phyloP scores from a whole-genome alignment of 495 filamentous ascomycete species.

The Hypoxylon trugodes region DNA sequence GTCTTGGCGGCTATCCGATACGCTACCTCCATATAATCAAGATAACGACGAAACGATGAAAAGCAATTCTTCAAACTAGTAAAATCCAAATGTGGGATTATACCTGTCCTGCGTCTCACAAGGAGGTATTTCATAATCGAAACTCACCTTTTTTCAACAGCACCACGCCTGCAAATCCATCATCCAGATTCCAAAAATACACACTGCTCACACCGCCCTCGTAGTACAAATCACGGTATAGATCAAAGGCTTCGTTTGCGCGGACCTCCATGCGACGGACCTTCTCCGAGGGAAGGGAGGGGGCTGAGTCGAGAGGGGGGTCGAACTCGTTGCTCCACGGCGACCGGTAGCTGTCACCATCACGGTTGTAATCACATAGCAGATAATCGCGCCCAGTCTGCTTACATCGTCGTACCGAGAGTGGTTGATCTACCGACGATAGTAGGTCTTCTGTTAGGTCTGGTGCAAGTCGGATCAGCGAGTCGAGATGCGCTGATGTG shows the following conservation, averaged over 20 bases:
- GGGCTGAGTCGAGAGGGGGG: conserved; percentile 68
- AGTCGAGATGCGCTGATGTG: conserved; percentile 82
- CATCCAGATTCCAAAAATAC: conserved; percentile 98
- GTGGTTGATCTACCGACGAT: conserved; percentile 94
- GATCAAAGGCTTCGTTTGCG: conserved; percentile 95
- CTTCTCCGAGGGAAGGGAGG: conserved; percentile 75
- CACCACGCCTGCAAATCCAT: conserved; percentile 96
- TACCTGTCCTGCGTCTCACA: too few species aligned
- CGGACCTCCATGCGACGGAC: conserved; percentile 92
- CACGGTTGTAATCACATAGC: conserved; percentile 99
- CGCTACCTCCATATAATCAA: neutral
- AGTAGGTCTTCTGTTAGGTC: conserved; percentile 97
- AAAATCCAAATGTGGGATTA: neutral
- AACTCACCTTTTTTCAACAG: conserved; percentile 88
- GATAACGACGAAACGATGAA: neutral
- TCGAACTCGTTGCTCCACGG: conserved; percentile 99
- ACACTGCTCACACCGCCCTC: conserved; percentile 95
- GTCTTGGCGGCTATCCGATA: conserved; percentile 7
- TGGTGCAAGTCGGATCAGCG: conserved; percentile 85
- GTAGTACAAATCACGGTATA: conserved; percentile 97
- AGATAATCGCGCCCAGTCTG: conserved; percentile 95
- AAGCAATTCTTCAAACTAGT: neutral
- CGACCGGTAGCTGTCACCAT: conserved; percentile 95
- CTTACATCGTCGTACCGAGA: conserved; percentile 82
- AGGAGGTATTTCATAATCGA: neutral